phyloP scores from a whole-genome alignment of 2,329 filamentous ascomycete genomes.

The Diaporthe ampelina region DNA sequence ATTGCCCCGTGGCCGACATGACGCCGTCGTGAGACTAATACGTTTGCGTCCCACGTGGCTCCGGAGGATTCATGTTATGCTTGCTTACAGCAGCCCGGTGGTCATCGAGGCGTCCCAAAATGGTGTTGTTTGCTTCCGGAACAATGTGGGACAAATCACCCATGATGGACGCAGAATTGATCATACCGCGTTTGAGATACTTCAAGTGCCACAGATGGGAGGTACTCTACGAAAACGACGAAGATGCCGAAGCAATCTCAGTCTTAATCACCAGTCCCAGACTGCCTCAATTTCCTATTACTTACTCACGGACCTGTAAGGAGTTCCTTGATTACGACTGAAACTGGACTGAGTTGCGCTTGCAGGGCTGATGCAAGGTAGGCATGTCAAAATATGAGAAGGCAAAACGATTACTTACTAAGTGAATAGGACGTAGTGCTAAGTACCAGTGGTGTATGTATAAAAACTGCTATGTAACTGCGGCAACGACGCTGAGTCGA shows the following conservation, averaged over 20 bases:
- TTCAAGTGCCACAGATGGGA: neutral
- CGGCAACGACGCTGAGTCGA: neutral
- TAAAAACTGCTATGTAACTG: neutral
- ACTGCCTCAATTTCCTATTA: neutral
- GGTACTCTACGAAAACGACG: neutral
- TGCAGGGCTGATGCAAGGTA: neutral
- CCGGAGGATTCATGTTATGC: neutral
- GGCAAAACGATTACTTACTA: neutral
- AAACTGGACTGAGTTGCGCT: neutral
- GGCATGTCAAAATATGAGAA: neutral
- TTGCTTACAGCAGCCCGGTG: neutral
- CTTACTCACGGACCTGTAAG: neutral
- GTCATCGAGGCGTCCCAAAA: neutral
- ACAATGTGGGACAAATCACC: neutral
- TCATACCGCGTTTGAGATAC: neutral
- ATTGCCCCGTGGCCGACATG: neutral
- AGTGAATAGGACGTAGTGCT: neutral
- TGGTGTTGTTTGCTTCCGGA: neutral
- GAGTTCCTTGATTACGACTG: neutral
- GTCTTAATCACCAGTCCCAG: too few relatives aligned
- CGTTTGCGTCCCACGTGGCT: neutral
- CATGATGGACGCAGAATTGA: neutral
- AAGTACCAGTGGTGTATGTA: neutral
- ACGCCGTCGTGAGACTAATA: conserved; percentile 20
- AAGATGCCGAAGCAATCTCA: neutral